Percentiles rank a stretch among this genome's conserved stretches.
Conservation (phyloP, 768 basidiomycete genomes). For the Tremella yokohamensis region DNA sequence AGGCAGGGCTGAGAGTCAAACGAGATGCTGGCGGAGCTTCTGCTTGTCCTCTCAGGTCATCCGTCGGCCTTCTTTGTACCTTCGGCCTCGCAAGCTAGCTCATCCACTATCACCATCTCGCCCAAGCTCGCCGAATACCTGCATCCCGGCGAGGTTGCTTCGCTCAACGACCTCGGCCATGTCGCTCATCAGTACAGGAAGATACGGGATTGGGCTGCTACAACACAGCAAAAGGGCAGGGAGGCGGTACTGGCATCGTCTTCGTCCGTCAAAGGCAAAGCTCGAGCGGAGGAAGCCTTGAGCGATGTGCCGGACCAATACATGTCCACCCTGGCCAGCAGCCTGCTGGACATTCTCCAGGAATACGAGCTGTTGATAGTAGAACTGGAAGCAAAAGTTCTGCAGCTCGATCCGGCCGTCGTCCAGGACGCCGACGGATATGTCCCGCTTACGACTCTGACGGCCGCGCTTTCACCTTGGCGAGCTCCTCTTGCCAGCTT, state of each 20-base stretch:
- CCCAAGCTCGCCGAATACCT: conserved; percentile 68
- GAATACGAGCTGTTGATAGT: conserved; percentile 78
- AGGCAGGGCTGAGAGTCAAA: no score
- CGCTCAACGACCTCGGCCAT: conserved; percentile 70
- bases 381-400: conserved; percentile 73
- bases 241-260: conserved; percentile 18
- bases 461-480: conserved; percentile 82
- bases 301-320: conserved; percentile 64
- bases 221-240: conserved; percentile 18
- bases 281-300: conserved; percentile 18
- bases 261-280: conserved; percentile 20
- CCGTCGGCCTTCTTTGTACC: conserved; percentile 72
- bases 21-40: conserved; percentile 79
- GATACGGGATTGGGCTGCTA: conserved; percentile 61
- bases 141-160: conserved; percentile 84
- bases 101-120: conserved; percentile 52
- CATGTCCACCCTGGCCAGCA: conserved; percentile 71
- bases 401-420: conserved; percentile 68
- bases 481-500: conserved; percentile 77
- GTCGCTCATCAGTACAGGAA: conserved; percentile 72
- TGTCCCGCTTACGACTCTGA: conserved; percentile 78
- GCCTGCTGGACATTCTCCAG: conserved; percentile 67
- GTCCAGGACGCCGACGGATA: conserved; percentile 71
- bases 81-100: conserved; percentile 53
- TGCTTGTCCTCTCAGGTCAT: conserved; percentile 82